phyloP scores from a whole-genome alignment of 306 rosid genomes.

The Cucumis cinereus region DNA sequence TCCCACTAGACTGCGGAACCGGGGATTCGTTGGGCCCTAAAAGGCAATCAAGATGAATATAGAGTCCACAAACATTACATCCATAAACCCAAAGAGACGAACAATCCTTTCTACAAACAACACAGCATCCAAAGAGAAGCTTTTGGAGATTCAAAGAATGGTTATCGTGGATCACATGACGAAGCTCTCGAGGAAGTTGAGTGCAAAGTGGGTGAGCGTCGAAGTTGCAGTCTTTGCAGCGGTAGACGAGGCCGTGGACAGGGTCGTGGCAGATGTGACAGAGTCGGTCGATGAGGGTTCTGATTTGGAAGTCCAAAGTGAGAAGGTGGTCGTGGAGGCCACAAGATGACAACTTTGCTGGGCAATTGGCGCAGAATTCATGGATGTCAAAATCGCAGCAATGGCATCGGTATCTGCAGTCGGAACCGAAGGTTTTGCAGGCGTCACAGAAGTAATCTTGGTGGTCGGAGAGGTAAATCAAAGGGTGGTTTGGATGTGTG shows the following conservation, averaged over 20 bases:
- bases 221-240: slow-evolving; percentile 10
- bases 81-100: neutral
- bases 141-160: neutral
- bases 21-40: neutral
- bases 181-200: neutral
- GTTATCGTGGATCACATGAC: neutral
- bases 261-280: neutral
- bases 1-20: neutral
- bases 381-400: slow-evolving; percentile 13
- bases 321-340: neutral
- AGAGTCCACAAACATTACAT: neutral
- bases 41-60: neutral
- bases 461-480: neutral
- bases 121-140: neutral
- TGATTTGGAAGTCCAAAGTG: neutral
- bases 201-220: slow-evolving; percentile 17
- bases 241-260: slow-evolving; percentile 4
- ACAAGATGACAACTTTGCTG: neutral
- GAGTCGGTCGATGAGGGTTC: neutral
- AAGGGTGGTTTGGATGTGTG: slow-evolving; percentile 1
- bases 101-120: neutral
- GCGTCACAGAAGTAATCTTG: neutral
- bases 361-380: slow-evolving; percentile 15
- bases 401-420: slow-evolving; percentile 9
- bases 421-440: slow-evolving; percentile 1